Conservation (phyloP, 768 basidiomycete genomes). For the Saitozyma sp. region DNA sequence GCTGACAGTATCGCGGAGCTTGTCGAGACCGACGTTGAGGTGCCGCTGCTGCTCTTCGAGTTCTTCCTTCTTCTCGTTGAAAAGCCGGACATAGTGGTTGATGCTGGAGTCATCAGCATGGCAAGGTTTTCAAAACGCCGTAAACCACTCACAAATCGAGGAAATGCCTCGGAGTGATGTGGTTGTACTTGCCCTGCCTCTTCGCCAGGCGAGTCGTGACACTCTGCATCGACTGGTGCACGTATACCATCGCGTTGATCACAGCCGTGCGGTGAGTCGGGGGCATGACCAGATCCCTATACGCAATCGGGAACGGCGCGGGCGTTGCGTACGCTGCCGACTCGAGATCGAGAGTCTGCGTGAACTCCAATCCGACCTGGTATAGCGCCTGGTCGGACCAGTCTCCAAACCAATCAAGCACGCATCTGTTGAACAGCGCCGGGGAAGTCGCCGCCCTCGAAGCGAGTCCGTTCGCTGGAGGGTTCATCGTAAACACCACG, state of each 20-base stretch:
- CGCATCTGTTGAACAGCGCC: constrained; percentile 92
- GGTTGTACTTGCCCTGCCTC: constrained; percentile 91
- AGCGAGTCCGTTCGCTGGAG: constrained; percentile 90
- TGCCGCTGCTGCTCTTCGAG: constrained; percentile 98
- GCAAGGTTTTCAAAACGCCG: too few species aligned
- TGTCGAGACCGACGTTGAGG: constrained; percentile 95
- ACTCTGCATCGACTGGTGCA: constrained; percentile 83
- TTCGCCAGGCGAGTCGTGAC: constrained; percentile 87
- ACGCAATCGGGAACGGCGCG: constrained; percentile 80
- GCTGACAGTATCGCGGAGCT: constrained; percentile 89
- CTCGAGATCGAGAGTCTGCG: constrained; percentile 88
- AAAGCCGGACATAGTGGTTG: constrained; percentile 92
- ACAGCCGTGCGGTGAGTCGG: constrained; percentile 86
- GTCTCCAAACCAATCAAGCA: constrained; percentile 98
- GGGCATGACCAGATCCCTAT: constrained; percentile 78
- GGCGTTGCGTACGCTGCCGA: constrained; percentile 77
- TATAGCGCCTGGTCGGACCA: constrained; percentile 99
- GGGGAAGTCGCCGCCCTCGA: constrained; percentile 96
- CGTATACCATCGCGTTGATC: constrained; percentile 87
- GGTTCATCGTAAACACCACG: constrained; percentile 99
- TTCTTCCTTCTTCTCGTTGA: constrained; percentile 94
- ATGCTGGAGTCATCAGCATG: constrained; percentile 61
- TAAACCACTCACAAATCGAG: constrained; percentile 82
- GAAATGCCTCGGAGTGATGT: constrained; percentile 96
- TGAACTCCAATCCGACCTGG: constrained; percentile 97